Evolutionary conservation across 257 asterid species (phyloP).

Genomic region (Solanum chmielewskii): DNA sequence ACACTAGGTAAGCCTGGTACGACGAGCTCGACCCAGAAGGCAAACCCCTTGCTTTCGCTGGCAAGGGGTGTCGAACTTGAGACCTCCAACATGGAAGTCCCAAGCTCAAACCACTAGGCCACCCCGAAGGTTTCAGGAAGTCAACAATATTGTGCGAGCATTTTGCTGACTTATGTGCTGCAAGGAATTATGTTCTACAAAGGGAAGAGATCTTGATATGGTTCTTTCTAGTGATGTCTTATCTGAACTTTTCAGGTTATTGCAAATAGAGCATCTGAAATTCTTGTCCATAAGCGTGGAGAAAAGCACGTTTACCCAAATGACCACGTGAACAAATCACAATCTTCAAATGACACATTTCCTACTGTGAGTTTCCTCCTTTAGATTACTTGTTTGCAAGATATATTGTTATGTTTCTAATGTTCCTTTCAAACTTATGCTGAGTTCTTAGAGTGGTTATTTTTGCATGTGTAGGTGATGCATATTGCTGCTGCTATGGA

Average conservation of each 20-base stretch:
- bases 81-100: too few relatives aligned
- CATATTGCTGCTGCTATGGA: constrained; percentile 96
- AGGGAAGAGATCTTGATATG: background rate
- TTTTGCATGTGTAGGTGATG: constrained; percentile 58
- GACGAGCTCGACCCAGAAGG: too few relatives aligned
- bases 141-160: background rate
- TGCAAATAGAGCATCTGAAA: constrained; percentile 7
- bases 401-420: background rate
- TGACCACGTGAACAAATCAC: constrained; percentile 10
- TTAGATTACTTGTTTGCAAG: background rate
- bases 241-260: constrained; percentile 2
- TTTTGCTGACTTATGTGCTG: background rate
- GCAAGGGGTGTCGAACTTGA: too few relatives aligned
- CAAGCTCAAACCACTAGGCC: too few relatives aligned
- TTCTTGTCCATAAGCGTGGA: constrained; percentile 2
- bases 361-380: constrained; percentile 2
- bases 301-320: constrained; percentile 9
- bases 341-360: constrained; percentile 13
- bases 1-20: too few relatives aligned
- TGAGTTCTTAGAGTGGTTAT: background rate
- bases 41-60: too few relatives aligned
- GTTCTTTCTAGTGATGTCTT: background rate
- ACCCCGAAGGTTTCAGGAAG: background rate
- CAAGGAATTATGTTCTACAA: background rate
- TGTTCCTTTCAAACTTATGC: background rate